Evolutionary conservation across 805 yeast genomes (phyloP).

Genomic region (Lipomyces sp.): DNA sequence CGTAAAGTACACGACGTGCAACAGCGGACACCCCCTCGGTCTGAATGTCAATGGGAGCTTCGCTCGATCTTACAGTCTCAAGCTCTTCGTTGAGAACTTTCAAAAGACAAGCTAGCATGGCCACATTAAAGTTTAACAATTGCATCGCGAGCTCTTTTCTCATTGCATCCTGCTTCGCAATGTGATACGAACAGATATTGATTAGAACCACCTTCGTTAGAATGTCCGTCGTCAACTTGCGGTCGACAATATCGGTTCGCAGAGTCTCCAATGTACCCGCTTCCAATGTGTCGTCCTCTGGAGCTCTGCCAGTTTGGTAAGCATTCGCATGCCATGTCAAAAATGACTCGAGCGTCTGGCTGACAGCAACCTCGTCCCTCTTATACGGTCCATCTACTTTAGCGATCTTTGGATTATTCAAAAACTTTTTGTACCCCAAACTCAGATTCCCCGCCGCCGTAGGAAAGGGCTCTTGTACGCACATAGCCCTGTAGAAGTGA

Average conservation of each 20-base stretch:
- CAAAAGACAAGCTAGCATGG: conserved; percentile 4
- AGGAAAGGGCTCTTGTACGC: conserved; percentile 33
- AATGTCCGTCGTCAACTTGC: conserved; percentile 22
- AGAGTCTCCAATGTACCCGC: conserved; percentile 9
- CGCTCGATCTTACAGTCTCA: background rate
- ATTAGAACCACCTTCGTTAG: conserved; percentile 20
- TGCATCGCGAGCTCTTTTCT: background rate
- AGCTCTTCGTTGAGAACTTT: conserved; percentile 16
- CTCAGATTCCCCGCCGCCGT: conserved; percentile 32
- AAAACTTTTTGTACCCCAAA: conserved; percentile 30
- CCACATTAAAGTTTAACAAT: conserved; percentile 9
- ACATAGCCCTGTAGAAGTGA: conserved; percentile 35
- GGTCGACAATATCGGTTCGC: conserved; percentile 11
- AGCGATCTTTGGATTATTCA: conserved; percentile 14
- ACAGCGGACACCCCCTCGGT: conserved; percentile 6
- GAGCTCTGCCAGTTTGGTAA: background rate
- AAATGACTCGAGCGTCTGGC: conserved; percentile 18
- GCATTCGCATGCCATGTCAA: conserved; percentile 28
- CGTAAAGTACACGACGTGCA: conserved; percentile 19
- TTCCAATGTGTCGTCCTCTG: conserved; percentile 4
- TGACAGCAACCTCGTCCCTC: conserved; percentile 17
- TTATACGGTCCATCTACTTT: conserved; percentile 9
- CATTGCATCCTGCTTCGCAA: conserved; percentile 9
- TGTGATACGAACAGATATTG: conserved; percentile 27
- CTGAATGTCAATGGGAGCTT: background rate